Evolutionary conservation across 768 basidiomycete species (phyloP), one percentile per base, ranked within the genome.

Genomic region (Lactarius tabidus): DNA sequence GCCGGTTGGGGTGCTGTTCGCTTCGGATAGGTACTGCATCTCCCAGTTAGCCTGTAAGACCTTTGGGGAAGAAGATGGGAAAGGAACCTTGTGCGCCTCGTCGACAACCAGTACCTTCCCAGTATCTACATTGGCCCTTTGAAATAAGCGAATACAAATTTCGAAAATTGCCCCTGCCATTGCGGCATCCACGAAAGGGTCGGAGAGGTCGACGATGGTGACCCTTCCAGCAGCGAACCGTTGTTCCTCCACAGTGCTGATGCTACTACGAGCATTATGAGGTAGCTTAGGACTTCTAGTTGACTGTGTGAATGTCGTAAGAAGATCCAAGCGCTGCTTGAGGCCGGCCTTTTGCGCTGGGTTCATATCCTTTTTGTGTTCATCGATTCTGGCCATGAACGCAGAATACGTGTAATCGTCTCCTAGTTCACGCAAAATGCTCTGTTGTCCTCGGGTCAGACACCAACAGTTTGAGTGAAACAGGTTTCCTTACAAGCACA

Each of bases 41-140:
- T n/a, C 48, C n/a, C 31, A 17, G 17, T 69, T 51, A 59, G 51
- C 43, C 28, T 56, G 26, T 4, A 35, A 60, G 45, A 15, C 45
- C n/a, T 23, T 29, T 15, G 12, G 26, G 17, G 5, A 31, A 68
- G 39, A 59, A 9, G 2, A 26, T 23, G 41, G 3, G 15, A 52
- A n/a, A 63, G 75, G 41, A 60, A 85, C 89, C 71, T 90, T 90
- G 68, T 91, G 89, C 0, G 89, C 89, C 65, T 91, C 89, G 54
- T 91, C 89, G 0, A 90, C 85, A 0, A 91, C 80, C 2, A 89
- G 79, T 1, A 89, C 82, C 62, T 89, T 90, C 6, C 88, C 88
- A 0, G 85, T 85, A 4, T 74, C 78, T 2, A 87, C 79, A 1
- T 84, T 76, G 1, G 85, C 80, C 31, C 88, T 79, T 14, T 88